A percentile compares a stretch with the other conserved stretches of the same genome.
Conservation (phyloP, 2,329 filamentous ascomycete genomes). For the Xylaria sp. region DNA sequence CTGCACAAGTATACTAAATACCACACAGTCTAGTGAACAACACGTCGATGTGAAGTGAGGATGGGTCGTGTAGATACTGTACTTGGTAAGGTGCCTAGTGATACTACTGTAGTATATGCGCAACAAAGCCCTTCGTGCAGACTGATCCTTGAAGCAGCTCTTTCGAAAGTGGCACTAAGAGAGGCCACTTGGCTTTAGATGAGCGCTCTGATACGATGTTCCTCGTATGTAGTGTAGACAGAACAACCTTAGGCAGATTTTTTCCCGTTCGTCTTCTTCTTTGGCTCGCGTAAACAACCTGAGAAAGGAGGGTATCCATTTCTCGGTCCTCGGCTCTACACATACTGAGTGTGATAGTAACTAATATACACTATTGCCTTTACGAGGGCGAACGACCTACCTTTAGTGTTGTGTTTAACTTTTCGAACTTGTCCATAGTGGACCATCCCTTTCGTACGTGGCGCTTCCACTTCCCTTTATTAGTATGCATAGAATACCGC, state of each 20-base stretch:
- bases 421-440: conserved; percentile 10
- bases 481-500: neutral
- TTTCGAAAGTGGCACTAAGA: neutral
- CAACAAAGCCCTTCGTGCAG: conserved; percentile 29
- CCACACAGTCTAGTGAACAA: conserved; percentile 9
- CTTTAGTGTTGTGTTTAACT: conserved; percentile 5
- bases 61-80: neutral
- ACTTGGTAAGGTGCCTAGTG: conserved; percentile 1
- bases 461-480: conserved; percentile 7
- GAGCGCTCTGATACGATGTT: conserved; percentile 2
- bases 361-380: neutral
- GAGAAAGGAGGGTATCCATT: neutral
- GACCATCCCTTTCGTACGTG: conserved; percentile 12
- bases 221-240: conserved; percentile 4
- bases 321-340: neutral
- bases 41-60: neutral
- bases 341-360: too few species aligned
- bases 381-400: neutral
- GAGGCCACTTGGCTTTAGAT: conserved; percentile 21
- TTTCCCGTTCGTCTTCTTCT: neutral
- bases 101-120: conserved; percentile 29
- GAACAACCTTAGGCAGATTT: neutral
- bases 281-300: neutral
- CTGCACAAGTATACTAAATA: conserved; percentile 12
- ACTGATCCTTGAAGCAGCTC: conserved; percentile 22